Base-by-base conservation (phyloP, 2,329 filamentous ascomycete genomes). In the Xylaria multiplex region DNA sequence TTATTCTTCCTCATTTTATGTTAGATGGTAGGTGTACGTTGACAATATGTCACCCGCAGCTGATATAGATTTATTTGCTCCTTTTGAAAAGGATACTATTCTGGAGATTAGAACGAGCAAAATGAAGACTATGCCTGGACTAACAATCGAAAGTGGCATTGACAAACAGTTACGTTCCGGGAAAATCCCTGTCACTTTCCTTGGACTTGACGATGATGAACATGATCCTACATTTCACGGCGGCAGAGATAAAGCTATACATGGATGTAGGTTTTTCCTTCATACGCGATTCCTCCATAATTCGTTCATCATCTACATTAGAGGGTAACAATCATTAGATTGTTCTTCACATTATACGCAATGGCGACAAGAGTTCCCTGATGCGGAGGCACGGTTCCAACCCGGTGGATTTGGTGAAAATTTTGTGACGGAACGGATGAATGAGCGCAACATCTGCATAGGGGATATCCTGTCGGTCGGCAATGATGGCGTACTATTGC, bases 321-420 rank as follows among this genome's bases (percentile, higher is more conserved):
- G 3, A 22, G 35, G 45, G 50, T 65, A 37, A 66, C 27, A 6
- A 13, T 65, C 59, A 58, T 75, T 79, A 83, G 89, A 90, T 71
- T 90, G 85, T 76, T 83, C 83, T 6, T 78, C 81, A 0, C 88
- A 91, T 74, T 91, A 91, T 71, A 69, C 79, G 0, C 70, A 76
- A 19, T 90, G 88, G 88, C 79, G 76, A 16, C 66, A 75, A 1
- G 85, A 87, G 45, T 82, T 85, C 57, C 88, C 88, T 0, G 74
- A 80, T 0, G 83, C 82, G 0, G 81, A 82, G 1, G 78, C 82
- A 2, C 78, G 80, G 2, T 90, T 90, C 69, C 77, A 79, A 5
- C 82, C 84, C 0, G 88, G 88, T 1, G 87, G 82, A 0, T 91
- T 90, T 68, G 88, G 88, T 6, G 88, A 91, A 77, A 91, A 91